Percentiles rank a stretch among this genome's conserved stretches.
These are phyloP conservation scores for Rhynchospora breviuscula DNA, from an alignment of 176 grass and related monocot genomes.

Conservation along the genomic window DNA sequence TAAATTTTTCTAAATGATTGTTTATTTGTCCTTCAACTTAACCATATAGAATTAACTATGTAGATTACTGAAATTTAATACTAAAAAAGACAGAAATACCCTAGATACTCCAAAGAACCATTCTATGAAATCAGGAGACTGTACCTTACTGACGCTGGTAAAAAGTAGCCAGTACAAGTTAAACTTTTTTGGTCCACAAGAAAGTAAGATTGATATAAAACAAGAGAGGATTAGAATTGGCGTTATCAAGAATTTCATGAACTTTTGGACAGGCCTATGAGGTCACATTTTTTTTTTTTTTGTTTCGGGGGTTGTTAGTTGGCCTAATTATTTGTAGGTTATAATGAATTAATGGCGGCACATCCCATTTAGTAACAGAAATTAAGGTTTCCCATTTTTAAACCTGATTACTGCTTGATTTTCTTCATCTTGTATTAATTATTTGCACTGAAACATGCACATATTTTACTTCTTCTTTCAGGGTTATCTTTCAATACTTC, in stretches of 20 bases:
- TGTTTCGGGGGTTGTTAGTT: neutral
- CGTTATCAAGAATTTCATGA: constrained; percentile 13
- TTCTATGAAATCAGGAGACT: neutral
- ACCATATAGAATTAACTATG: no score
- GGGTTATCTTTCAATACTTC: neutral
- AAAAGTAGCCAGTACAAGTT: neutral
- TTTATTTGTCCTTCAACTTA: no score
- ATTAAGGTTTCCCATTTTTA: neutral
- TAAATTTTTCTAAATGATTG: no score
- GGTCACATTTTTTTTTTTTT: constrained; percentile 2
- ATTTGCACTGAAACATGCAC: neutral
- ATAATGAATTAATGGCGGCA: neutral
- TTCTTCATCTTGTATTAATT: neutral
- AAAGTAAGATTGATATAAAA: constrained; percentile 22
- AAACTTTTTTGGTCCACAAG: neutral
- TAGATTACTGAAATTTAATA: no score
- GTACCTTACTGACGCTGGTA: neutral
- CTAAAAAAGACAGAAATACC: no score
- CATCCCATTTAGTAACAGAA: neutral
- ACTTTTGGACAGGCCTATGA: neutral
- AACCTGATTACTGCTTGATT: neutral
- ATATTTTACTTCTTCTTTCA: neutral
- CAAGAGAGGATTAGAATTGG: neutral
- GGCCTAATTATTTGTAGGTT: neutral
- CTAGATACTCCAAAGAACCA: neutral